Conservation (phyloP, 257 asterid species). For the Plantago elongata region DNA sequence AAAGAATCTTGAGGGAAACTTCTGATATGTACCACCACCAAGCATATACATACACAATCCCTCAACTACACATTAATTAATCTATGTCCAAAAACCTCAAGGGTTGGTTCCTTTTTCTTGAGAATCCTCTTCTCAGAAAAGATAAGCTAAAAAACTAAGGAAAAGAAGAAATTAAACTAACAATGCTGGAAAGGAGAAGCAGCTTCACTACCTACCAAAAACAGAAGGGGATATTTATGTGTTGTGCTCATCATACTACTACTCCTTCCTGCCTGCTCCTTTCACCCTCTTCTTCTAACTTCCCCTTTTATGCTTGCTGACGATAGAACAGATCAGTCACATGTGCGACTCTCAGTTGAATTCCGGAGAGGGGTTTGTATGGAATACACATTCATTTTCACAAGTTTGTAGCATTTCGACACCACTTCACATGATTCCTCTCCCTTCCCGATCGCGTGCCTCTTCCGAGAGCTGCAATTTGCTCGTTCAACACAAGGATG, state of each 20-base stretch:
- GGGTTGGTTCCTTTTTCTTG: constrained; percentile 18
- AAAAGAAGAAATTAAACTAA: constrained; percentile 26
- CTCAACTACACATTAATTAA: constrained; percentile 28
- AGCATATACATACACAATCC: constrained; percentile 41
- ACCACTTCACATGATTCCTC: constrained; percentile 10
- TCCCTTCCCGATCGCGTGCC: constrained; percentile 8
- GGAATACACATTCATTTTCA: constrained; percentile 14
- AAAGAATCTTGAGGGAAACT: constrained; percentile 32
- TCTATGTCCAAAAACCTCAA: constrained; percentile 34
- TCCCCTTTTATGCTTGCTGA: constrained; percentile 19
- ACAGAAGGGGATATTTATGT: constrained; percentile 29
- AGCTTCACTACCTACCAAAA: constrained; percentile 44
- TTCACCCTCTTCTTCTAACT: constrained; percentile 22
- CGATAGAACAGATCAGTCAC: constrained; percentile 22
- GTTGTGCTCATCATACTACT: constrained; percentile 23
- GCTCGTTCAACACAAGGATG: constrained; percentile 16
- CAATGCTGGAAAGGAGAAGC: constrained; percentile 25
- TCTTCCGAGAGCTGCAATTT: constrained; percentile 20
- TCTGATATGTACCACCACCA: constrained; percentile 29
- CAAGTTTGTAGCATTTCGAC: constrained; percentile 10
- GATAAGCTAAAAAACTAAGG: constrained; percentile 8
- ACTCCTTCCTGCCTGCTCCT: constrained; percentile 17
- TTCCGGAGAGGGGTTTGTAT: constrained; percentile 10
- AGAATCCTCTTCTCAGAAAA: constrained; percentile 11
- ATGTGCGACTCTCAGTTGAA: constrained; percentile 1